phyloP scores from a whole-genome alignment of 2,329 filamentous ascomycete genomes.

The Zopfia rhizophila region DNA sequence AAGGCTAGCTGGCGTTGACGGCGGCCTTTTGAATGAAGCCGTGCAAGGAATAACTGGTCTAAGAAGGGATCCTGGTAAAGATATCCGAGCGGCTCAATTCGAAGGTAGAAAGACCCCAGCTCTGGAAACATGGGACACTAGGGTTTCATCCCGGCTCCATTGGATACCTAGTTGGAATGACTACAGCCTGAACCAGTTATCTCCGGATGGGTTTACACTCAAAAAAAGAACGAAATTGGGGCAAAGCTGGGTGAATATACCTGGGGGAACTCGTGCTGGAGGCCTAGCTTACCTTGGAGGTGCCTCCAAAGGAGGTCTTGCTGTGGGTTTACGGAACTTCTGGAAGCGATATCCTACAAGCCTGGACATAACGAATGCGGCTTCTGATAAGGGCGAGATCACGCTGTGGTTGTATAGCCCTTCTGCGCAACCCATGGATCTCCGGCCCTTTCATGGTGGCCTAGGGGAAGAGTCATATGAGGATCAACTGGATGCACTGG shows the following conservation, averaged over 20 bases:
- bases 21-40: slow-evolving; percentile 67
- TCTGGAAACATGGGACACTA: slow-evolving; percentile 59
- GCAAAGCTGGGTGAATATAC: slow-evolving; percentile 68
- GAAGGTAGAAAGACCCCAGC: slow-evolving; percentile 59
- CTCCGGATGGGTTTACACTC: slow-evolving; percentile 68
- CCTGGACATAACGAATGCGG: slow-evolving; percentile 65
- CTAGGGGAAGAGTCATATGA: slow-evolving; percentile 66
- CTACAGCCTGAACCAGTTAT: slow-evolving; percentile 67
- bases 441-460: slow-evolving; percentile 68
- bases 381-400: slow-evolving; percentile 61
- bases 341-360: slow-evolving; percentile 72
- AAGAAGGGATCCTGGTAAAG: slow-evolving; percentile 63
- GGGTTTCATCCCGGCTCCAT: slow-evolving; percentile 59
- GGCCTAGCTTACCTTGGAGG: slow-evolving; percentile 70
- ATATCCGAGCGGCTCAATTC: slow-evolving; percentile 62
- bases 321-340: slow-evolving; percentile 68
- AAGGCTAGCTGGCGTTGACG: slow-evolving; percentile 65
- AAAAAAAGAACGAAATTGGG: slow-evolving; percentile 69
- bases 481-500: slow-evolving; percentile 68
- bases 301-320: slow-evolving; percentile 67
- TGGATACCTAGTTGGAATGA: slow-evolving; percentile 70
- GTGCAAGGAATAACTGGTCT: slow-evolving; percentile 70
- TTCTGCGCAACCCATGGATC: slow-evolving; percentile 64
- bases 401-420: slow-evolving; percentile 72
- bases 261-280: slow-evolving; percentile 65